Conservation (phyloP, 495 filamentous ascomycete genomes). For the Aspergillus nidulans region DNA sequence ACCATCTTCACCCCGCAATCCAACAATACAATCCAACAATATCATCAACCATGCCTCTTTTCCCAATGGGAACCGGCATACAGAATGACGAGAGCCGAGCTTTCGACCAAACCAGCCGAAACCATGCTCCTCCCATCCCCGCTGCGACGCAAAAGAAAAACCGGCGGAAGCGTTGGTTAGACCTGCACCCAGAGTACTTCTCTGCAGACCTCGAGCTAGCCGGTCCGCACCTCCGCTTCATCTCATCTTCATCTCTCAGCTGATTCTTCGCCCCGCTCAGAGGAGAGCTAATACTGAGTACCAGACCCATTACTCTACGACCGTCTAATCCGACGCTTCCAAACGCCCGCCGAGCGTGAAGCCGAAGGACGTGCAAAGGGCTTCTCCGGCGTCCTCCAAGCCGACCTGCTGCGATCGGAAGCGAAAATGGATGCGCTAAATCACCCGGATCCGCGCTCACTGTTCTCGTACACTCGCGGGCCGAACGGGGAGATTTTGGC, state of each 20-base stretch:
- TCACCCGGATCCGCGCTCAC: slow-evolving; percentile 49
- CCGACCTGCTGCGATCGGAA: slow-evolving; percentile 67
- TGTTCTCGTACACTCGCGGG: slow-evolving; percentile 43
- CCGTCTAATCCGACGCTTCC: slow-evolving; percentile 72
- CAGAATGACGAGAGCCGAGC: slow-evolving; percentile 8
- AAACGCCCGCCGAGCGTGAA: slow-evolving; percentile 66
- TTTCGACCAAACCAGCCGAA: background rate
- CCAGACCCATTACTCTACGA: slow-evolving; percentile 78
- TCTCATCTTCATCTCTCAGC: slow-evolving; percentile 15
- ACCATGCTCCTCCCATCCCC: background rate
- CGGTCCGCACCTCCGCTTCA: slow-evolving; percentile 49
- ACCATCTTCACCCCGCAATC: background rate
- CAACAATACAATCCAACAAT: background rate
- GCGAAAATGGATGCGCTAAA: slow-evolving; percentile 62
- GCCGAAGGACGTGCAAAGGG: slow-evolving; percentile 66
- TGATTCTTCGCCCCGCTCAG: slow-evolving; percentile 1
- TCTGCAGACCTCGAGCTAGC: slow-evolving; percentile 58
- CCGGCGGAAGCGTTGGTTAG: slow-evolving; percentile 60
- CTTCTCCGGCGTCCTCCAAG: slow-evolving; percentile 67
- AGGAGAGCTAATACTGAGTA: slow-evolving; percentile 27
- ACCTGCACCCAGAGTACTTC: slow-evolving; percentile 61
- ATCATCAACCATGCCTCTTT: slow-evolving; percentile 34
- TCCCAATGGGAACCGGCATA: slow-evolving; percentile 32
- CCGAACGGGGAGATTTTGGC: slow-evolving; percentile 52
- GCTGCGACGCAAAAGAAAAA: slow-evolving; percentile 47